These are phyloP conservation scores for Leishmania tropica DNA, from an alignment of 208 protist genomes.

Conservation along the genomic window DNA sequence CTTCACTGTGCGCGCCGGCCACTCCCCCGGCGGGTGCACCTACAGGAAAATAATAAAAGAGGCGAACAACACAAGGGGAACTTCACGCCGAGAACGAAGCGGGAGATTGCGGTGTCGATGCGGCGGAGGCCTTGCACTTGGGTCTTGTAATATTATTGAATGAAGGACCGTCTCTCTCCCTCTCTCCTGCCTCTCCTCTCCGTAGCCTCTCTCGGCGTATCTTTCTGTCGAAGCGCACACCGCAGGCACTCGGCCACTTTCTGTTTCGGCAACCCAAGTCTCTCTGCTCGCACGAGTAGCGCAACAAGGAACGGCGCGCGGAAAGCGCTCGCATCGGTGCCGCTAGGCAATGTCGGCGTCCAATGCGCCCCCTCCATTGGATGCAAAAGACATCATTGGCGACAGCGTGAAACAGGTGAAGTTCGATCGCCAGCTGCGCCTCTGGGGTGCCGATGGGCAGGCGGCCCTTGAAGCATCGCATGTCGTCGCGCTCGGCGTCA, in stretches of 20 bases:
- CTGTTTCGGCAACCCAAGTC: neutral
- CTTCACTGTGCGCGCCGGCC: neutral
- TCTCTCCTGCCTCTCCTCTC: neutral
- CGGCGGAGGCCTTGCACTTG: neutral
- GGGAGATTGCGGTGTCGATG: neutral
- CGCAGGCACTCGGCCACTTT: neutral
- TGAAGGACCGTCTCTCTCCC: neutral
- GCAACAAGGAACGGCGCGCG: neutral
- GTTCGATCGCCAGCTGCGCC: constrained; percentile 93
- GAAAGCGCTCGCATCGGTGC: neutral
- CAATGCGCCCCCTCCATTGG: neutral
- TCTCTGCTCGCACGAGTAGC: neutral
- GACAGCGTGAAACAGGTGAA: constrained; percentile 44
- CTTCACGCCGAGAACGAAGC: neutral
- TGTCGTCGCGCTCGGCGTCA: constrained; percentile 93
- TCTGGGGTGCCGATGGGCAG: constrained; percentile 97
- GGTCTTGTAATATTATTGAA: neutral
- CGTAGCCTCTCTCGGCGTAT: neutral
- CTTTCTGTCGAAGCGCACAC: neutral
- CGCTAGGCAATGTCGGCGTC: neutral
- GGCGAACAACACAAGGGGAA: neutral
- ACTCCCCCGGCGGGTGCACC: neutral
- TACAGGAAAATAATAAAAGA: neutral
- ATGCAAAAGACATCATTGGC: constrained; percentile 15
- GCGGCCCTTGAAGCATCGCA: constrained; percentile 73